Evolutionary conservation across 2,329 filamentous ascomycete species (phyloP).

Genomic region (Cladophialophora bantiana): DNA sequence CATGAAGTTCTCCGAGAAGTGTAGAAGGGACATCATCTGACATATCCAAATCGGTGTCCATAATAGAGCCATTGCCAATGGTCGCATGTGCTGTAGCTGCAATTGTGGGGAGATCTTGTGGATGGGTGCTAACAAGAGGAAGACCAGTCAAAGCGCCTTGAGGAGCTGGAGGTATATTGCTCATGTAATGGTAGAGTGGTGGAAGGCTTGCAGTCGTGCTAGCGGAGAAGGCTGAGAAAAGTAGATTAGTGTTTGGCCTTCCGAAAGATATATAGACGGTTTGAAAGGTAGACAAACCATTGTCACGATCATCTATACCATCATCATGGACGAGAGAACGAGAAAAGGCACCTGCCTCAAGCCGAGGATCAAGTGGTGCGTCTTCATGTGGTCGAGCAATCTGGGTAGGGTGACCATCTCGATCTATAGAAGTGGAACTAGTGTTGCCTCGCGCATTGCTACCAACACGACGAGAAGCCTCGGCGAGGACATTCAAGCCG

Average conservation of each 20-base stretch:
- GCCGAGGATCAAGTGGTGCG: slow-evolving; percentile 28
- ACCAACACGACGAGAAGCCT: slow-evolving; percentile 82
- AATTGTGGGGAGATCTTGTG: slow-evolving; percentile 53
- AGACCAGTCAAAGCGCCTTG: slow-evolving; percentile 17
- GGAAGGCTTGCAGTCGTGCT: slow-evolving; percentile 14
- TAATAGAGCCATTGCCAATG: slow-evolving; percentile 42
- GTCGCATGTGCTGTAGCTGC: slow-evolving; percentile 56
- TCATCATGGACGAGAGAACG: slow-evolving; percentile 21
- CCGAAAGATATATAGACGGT: neutral
- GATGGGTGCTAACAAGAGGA: slow-evolving; percentile 40
- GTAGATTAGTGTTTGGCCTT: neutral
- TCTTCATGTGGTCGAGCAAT: neutral
- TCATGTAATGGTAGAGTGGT: slow-evolving; percentile 17
- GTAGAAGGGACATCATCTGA: slow-evolving; percentile 14
- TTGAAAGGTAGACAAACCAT: slow-evolving; percentile 17
- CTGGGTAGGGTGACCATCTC: slow-evolving; percentile 5
- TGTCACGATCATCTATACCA: slow-evolving; percentile 13
- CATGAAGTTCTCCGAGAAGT: slow-evolving; percentile 17
- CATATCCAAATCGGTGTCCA: neutral
- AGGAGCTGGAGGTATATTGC: slow-evolving; percentile 13
- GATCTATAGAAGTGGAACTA: slow-evolving; percentile 14
- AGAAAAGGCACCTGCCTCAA: slow-evolving; percentile 24
- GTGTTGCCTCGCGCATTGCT: slow-evolving; percentile 12
- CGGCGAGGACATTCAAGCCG: slow-evolving; percentile 83
- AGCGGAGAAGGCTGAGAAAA: slow-evolving; percentile 10